Base-by-base conservation (phyloP, 495 filamentous ascomycete genomes). In the Sordaria brevicollis region DNA sequence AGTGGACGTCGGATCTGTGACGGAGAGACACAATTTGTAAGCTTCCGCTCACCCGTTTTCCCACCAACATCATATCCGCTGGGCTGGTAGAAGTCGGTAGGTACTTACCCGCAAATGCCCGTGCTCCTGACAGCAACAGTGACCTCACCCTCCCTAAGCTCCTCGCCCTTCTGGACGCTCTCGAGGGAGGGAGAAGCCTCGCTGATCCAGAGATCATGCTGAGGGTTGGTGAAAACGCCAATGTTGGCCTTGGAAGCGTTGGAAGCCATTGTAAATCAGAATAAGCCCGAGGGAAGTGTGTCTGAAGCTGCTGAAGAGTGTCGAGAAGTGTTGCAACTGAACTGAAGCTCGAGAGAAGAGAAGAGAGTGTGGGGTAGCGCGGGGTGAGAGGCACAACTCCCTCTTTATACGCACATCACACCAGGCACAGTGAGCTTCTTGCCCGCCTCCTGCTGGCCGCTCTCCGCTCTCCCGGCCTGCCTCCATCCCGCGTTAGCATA, bases 201-300 rank as follows among this genome's bases (percentile, higher is more conserved):
- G 67, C 86, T 91, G 54, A 97, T 89, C 92, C 94, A 98, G 67
- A 98, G 84, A 73, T 97, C 91, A 77, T 98, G 94, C 34, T 87
- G 85, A 35, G 94, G 93, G 80, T 97, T 96, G 66, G 94, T 98
- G 85, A 90, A 98, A 67, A 97, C 93, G 74, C 92, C 94, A 74
- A 98, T 94, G 81, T 97, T 98, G 69, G 92, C 78, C 84, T 96
- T 96, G 31, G 77, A 71, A 35, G 81, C 80, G 71, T 77, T 74
- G 57, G 38, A 33, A 19, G 71, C 41, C 65, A 49, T 70, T 11
- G 35, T 39, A 15, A n/a, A 29, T 71, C 35, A 71, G 65, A 66
- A 54, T 71, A 62, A 70, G 2, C 33, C 25, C 35, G n/a, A 15
- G 25, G n/a, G 13, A 2, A 8, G 35, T 17, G 15, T 38, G 17